Base-by-base conservation (phyloP, 2,329 filamentous ascomycete genomes). In the Ceratocystis variospora region DNA sequence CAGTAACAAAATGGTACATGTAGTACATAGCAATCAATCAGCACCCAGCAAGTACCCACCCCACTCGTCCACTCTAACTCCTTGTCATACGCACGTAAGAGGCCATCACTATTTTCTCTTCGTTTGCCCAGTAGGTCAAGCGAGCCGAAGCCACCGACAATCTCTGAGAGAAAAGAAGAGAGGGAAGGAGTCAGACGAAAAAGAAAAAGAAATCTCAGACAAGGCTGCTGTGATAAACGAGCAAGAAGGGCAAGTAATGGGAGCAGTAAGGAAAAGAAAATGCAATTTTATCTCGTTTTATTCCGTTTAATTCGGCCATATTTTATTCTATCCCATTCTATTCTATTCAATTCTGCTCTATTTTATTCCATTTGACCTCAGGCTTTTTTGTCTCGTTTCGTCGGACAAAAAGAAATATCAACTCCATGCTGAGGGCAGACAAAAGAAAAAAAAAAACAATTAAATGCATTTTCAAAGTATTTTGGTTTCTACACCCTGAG, bases 351-450 rank as follows among this genome's bases (percentile, higher is more conserved):
- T 48, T 48, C 5, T 48, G 17, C 46, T 41, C 37, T 41, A 15
- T 41, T 41, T 41, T 41, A 41, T 41, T 15, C 3, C 2, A 41
- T 50, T 25, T 22, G 8, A 19, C 19, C 41, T 62, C 15, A 46
- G 12, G 4, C 37, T 41, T 28, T 4, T 62, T 28, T 46, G 5
- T 15, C 59, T 19, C n/a, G n/a, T 41, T 33, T 45, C 41, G 59
- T 44, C 59, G 19, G 53, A 57, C 53, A 57, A 61, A 41, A 41
- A 44, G 37, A 61, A 8, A 61, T 61, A 44, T 44, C 37, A n/a
- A 41, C 37, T 41, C 37, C 31, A 41, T 31, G 37, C 2, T 17
- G 17, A 61, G 37, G 37, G 41, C 5, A 37, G 10, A 37, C 37
- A 10, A 41, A 10, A 41, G 22, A 28, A 61, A 61, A 61, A 61